Percentiles rank a stretch among this genome's conserved stretches.
Conservation (phyloP, 2,329 filamentous ascomycete genomes). For the Lachnellula hyalina region DNA sequence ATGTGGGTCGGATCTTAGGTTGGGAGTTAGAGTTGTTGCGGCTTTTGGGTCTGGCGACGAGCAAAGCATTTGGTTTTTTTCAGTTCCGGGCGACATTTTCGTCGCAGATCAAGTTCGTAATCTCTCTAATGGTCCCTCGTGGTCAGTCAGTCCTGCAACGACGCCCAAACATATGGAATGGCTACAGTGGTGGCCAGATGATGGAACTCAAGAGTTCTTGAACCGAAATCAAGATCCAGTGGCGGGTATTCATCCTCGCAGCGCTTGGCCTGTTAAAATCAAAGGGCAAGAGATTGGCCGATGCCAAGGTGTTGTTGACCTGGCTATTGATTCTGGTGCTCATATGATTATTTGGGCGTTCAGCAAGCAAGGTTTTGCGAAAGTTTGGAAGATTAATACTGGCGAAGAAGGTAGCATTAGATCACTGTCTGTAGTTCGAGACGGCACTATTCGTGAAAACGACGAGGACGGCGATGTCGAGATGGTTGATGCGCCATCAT, state of each 20-base stretch:
- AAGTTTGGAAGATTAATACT: conserved; percentile 41
- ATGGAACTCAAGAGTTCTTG: conserved; percentile 33
- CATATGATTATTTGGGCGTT: conserved; percentile 50
- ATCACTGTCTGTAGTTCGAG: conserved; percentile 21
- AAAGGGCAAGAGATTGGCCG: conserved; percentile 44
- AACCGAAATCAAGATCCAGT: conserved; percentile 21
- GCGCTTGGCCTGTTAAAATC: conserved; percentile 44
- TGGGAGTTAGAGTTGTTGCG: conserved; percentile 54
- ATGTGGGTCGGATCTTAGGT: conserved; percentile 48
- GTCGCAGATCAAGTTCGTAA: conserved; percentile 29
- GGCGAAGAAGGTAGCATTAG: conserved; percentile 10
- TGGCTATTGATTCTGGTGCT: conserved; percentile 42
- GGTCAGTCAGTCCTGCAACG: conserved; percentile 1
- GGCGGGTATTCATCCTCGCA: conserved; percentile 22
- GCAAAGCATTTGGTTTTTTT: conserved; percentile 53
- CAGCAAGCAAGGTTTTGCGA: conserved; percentile 37
- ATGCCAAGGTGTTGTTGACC: conserved; percentile 42
- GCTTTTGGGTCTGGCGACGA: conserved; percentile 42
- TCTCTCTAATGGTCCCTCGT: conserved; percentile 5
- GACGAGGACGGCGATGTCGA: conserved; percentile 15
- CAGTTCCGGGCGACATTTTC: conserved; percentile 53
- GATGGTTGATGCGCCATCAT: conserved; percentile 15
- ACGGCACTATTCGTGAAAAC: conserved; percentile 27
- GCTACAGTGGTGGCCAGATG: conserved; percentile 37
- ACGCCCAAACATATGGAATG: conserved; percentile 22